Evolutionary conservation across 768 basidiomycete genomes (phyloP).

Genomic region (Pulveroboletus sp.): DNA sequence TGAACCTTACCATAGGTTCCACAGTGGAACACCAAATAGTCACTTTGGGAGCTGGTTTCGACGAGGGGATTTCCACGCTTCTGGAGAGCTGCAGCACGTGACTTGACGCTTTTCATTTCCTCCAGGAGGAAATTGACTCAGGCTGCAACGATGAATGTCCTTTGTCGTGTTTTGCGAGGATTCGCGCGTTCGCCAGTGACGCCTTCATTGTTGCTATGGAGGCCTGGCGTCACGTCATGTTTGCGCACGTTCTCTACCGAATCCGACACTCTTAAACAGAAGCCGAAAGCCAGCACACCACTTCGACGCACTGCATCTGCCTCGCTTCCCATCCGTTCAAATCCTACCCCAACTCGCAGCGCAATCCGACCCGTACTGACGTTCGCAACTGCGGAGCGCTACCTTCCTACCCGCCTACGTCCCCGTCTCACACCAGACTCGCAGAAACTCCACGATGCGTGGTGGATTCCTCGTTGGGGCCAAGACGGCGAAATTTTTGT

Average conservation of each 20-base stretch:
- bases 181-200: background rate
- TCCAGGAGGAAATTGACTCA: background rate
- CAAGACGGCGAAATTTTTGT: slow-evolving; percentile 81
- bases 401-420: slow-evolving; percentile 62
- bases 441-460: slow-evolving; percentile 66
- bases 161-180: slow-evolving; percentile 10
- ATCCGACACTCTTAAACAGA: slow-evolving; percentile 43
- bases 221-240: background rate
- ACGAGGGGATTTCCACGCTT: too few species aligned
- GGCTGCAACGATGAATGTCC: slow-evolving; percentile 17
- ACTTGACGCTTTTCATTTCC: too few species aligned
- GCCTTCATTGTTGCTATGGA: background rate
- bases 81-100: too few species aligned
- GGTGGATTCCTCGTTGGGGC: slow-evolving; percentile 76
- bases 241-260: slow-evolving; percentile 17
- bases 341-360: slow-evolving; percentile 81
- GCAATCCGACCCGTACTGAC: slow-evolving; percentile 76
- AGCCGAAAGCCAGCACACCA: slow-evolving; percentile 79
- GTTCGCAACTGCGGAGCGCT: slow-evolving; percentile 79
- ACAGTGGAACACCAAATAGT: too few species aligned
- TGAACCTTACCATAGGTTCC: too few species aligned
- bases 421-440: slow-evolving; percentile 50
- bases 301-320: slow-evolving; percentile 80
- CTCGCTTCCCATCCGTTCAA: slow-evolving; percentile 80
- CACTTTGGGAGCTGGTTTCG: too few species aligned